Base-by-base conservation (phyloP, 2,329 filamentous ascomycete genomes). In the Fusarium algeriense region DNA sequence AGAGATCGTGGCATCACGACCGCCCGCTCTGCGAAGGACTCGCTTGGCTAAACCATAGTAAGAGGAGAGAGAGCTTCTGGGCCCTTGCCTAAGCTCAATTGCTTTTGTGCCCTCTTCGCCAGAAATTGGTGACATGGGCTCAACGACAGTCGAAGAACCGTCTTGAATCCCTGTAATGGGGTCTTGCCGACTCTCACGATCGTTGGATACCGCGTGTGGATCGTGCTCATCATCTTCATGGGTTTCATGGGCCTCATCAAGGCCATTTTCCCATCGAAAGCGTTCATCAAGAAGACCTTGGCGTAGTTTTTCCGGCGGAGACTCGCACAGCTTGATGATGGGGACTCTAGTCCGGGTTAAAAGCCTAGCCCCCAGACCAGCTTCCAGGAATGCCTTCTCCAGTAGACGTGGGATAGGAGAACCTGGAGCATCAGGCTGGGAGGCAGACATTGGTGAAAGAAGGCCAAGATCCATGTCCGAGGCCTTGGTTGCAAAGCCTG, bases 381-480 rank as follows among this genome's bases (percentile, higher is more conserved):
- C 83, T 19, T 92, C 87, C 8, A 97, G 84, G 15, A 97, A 86
- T 6, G 88, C 89, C 78, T 91, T 92, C 77, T 97, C 93, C 4
- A 97, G 81, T 10, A 95, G 77, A 28, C 93, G 88, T 3, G 93
- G 93, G 60, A 96, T 90, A 2, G 87, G 84, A 8, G 89, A 91
- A 35, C 86, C 86, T 19, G 85, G 78, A 17, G 84, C 83, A 67
- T 89, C 86, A 5, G 86, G 85, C 55, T 87, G 83, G 46, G 86
- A 82, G 23, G 80, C 77, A 3, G 91, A 91, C 52, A 86, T 81
- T 6, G 88, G 88, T 3, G 92, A 91, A 8, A 96, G 83, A 37
- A 97, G 87, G 12, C 91, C 92, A 34, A 97, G 87, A 80, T 98
- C 95, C 91, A 97, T 94, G 76, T 97, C 94, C 3, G 94, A 95